Evolutionary conservation across 495 filamentous ascomycete genomes (phyloP).

Genomic region (Bryoglossum gracile): DNA sequence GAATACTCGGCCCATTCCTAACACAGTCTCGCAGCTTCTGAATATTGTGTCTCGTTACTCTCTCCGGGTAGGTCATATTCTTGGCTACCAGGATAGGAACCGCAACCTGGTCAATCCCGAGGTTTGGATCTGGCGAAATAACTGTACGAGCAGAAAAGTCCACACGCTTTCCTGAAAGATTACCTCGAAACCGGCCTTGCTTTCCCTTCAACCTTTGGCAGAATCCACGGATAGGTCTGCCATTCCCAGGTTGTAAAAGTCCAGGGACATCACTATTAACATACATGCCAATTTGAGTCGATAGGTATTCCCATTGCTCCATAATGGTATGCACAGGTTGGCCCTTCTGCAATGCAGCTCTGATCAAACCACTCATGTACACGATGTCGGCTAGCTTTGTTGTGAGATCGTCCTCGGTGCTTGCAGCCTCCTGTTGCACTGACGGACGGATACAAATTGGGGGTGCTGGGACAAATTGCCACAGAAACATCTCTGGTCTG

Average conservation of each 20-base stretch:
- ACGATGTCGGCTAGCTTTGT: slow-evolving; percentile 92
- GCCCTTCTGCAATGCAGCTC: slow-evolving; percentile 70
- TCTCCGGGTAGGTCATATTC: slow-evolving; percentile 91
- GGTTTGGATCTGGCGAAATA: slow-evolving; percentile 93
- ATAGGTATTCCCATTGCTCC: slow-evolving; percentile 97
- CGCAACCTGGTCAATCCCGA: slow-evolving; percentile 89
- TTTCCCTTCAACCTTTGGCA: slow-evolving; percentile 95
- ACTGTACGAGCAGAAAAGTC: slow-evolving; percentile 97
- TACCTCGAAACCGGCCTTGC: slow-evolving; percentile 93
- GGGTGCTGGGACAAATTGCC: slow-evolving; percentile 91
- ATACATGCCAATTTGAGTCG: slow-evolving; percentile 91
- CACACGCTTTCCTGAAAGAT: slow-evolving; percentile 94
- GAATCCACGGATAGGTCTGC: slow-evolving; percentile 82
- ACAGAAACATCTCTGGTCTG: slow-evolving; percentile 93
- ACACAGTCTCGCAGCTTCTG: slow-evolving; percentile 69
- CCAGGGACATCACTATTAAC: slow-evolving; percentile 96
- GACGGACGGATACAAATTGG: slow-evolving; percentile 91
- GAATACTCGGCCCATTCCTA: slow-evolving; percentile 61
- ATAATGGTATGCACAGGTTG: slow-evolving; percentile 81
- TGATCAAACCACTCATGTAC: slow-evolving; percentile 75
- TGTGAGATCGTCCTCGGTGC: slow-evolving; percentile 93
- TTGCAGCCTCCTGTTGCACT: slow-evolving; percentile 82
- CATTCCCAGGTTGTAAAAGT: slow-evolving; percentile 63
- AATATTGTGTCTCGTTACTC: slow-evolving; percentile 73
- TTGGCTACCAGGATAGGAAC: slow-evolving; percentile 84